phyloP scores from a whole-genome alignment of 768 basidiomycete genomes.

The Kwoniella pini region DNA sequence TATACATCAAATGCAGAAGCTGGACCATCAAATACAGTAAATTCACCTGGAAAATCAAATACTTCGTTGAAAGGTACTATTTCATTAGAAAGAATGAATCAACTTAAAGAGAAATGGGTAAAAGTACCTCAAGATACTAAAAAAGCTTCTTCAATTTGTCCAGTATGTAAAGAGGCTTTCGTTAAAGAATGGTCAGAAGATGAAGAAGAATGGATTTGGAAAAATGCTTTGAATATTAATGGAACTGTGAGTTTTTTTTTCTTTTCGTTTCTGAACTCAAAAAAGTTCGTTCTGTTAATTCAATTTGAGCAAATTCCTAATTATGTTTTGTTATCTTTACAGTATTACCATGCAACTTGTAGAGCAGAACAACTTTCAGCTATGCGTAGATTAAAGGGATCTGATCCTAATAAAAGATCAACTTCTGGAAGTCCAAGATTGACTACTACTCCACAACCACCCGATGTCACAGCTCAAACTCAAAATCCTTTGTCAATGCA shows the following conservation, averaged over 20 bases:
- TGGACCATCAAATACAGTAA: conserved; percentile 32
- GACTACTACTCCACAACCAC: conserved; percentile 18
- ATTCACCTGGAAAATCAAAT: conserved; percentile 30
- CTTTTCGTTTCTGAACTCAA: background rate
- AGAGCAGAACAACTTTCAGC: conserved; percentile 65
- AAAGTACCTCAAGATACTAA: conserved; percentile 74
- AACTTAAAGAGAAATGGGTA: conserved; percentile 68
- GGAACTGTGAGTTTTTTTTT: conserved; percentile 62
- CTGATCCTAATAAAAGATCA: conserved; percentile 13
- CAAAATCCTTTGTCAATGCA: background rate
- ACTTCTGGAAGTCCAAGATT: conserved; percentile 25
- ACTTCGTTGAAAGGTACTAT: conserved; percentile 55
- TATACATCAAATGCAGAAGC: conserved; percentile 23
- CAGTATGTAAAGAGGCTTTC: conserved; percentile 91
- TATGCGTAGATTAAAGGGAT: conserved; percentile 25
- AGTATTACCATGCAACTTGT: conserved; percentile 81
- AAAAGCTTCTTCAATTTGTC: conserved; percentile 84
- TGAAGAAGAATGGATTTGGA: conserved; percentile 98
- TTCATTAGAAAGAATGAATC: conserved; percentile 69
- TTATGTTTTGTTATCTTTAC: background rate
- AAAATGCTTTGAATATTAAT: conserved; percentile 81
- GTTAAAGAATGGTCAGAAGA: conserved; percentile 91
- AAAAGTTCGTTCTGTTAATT: background rate
- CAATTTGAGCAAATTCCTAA: background rate
- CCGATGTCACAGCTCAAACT: background rate